Conservation (phyloP, 257 asterid genomes). For the Nicotiana knightiana region DNA sequence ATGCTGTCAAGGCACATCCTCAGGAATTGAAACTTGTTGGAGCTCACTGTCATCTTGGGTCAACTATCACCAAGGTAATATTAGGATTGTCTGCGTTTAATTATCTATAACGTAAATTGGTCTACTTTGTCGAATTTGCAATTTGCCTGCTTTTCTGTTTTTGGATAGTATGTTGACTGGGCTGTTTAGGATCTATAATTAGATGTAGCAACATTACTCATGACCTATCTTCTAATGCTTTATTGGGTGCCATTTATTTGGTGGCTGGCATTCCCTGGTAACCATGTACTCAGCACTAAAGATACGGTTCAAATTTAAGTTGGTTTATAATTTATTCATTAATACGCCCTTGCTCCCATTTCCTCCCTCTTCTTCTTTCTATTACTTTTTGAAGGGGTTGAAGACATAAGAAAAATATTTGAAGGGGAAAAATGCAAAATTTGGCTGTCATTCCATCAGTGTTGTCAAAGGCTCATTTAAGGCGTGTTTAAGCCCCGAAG, state of each 20-base stretch:
- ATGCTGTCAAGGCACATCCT: conserved; percentile 87
- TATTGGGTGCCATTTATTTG: not conserved
- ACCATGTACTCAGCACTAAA: not conserved
- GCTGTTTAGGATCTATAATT: not conserved
- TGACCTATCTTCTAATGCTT: not conserved
- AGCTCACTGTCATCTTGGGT: conserved; percentile 96
- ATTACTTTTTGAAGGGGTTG: not conserved
- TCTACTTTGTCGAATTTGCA: not conserved
- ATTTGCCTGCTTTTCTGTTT: not conserved
- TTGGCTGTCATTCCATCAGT: not conserved
- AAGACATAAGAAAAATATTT: not conserved
- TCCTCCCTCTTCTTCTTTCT: not conserved
- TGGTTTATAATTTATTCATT: not conserved
- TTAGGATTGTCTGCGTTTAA: not conserved
- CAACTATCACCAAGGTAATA: conserved; percentile 88
- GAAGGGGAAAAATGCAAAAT: not conserved
- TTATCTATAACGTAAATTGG: not conserved
- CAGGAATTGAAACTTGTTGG: conserved; percentile 89
- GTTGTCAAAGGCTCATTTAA: no score
- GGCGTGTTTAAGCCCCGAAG: no score
- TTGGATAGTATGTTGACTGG: not conserved
- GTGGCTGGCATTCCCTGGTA: not conserved
- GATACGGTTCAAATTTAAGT: not conserved
- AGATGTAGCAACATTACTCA: not conserved
- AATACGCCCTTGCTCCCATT: not conserved